Evolutionary conservation across 768 basidiomycete genomes (phyloP).

Genomic region (Tulasnella sp.): DNA sequence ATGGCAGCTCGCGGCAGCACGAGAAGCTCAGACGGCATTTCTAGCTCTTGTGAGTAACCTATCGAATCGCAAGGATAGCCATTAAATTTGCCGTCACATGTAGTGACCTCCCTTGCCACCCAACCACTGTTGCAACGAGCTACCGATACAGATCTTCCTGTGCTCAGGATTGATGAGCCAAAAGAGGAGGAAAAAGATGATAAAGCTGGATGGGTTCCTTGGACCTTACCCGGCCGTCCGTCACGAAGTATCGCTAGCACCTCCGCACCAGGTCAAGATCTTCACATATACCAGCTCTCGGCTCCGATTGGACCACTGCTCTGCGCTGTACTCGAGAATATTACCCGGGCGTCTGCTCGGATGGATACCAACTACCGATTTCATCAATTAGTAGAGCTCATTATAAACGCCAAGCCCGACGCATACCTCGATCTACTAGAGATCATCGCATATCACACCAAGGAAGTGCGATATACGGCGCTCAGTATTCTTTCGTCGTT

Average conservation of each 20-base stretch:
- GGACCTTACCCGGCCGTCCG: conserved; percentile 18
- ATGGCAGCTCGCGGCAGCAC: conserved; percentile 18
- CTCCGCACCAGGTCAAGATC: conserved; percentile 46
- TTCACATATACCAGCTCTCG: conserved; percentile 46
- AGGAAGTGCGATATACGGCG: conserved; percentile 44
- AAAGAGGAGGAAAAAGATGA: conserved; percentile 21
- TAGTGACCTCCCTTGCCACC: too few species aligned
- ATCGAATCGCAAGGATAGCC: conserved; percentile 11
- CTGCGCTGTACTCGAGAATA: conserved; percentile 46
- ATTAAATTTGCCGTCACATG: neutral
- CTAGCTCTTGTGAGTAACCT: neutral
- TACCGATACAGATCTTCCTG: too few species aligned
- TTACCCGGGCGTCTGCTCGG: conserved; percentile 32
- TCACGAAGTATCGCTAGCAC: conserved; percentile 32
- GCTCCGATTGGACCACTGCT: conserved; percentile 56
- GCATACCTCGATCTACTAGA: conserved; percentile 61
- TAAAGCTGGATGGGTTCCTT: conserved; percentile 22
- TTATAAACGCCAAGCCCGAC: conserved; percentile 53
- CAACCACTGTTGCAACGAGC: too few species aligned
- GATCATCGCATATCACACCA: conserved; percentile 55
- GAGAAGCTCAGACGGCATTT: neutral
- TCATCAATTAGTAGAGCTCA: conserved; percentile 41
- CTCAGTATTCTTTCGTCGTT: conserved; percentile 45
- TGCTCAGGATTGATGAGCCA: conserved; percentile 49
- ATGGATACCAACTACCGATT: conserved; percentile 39